A percentile compares a stretch with the other conserved stretches of the same genome.
phyloP scores from a whole-genome alignment of 345 rosid species.

The Clarkia xantiana region DNA sequence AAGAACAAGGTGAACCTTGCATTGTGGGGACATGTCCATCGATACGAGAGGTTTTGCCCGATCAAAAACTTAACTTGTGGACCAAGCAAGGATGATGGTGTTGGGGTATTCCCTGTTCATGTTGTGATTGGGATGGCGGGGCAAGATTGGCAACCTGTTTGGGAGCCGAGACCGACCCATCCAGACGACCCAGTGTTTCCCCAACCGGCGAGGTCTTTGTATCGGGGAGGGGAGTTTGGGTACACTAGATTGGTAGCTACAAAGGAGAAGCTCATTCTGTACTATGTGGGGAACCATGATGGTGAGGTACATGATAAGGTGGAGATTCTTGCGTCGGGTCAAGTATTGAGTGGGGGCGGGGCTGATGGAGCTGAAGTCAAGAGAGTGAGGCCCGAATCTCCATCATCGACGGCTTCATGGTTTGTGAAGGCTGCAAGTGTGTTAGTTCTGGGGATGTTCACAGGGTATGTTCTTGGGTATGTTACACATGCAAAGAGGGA shows the following conservation, averaged over 20 bases:
- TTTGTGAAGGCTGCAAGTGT: constrained; percentile 56
- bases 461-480: constrained; percentile 57
- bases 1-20: constrained; percentile 64
- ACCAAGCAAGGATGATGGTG: no score
- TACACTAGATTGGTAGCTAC: constrained; percentile 75
- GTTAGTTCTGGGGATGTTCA: constrained; percentile 47
- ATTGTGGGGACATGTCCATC: constrained; percentile 89
- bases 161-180: constrained; percentile 78
- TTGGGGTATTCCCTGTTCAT: constrained; percentile 60
- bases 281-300: constrained; percentile 75
- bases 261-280: constrained; percentile 53
- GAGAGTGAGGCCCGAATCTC: constrained; percentile 10
- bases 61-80: constrained; percentile 66
- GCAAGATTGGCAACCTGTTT: constrained; percentile 72
- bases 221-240: constrained; percentile 89
- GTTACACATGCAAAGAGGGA: constrained; percentile 41
- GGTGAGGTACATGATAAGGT: constrained; percentile 78
- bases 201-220: constrained; percentile 63
- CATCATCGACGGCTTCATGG: constrained; percentile 18
- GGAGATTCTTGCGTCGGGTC: constrained; percentile 64
- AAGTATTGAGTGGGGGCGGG: constrained; percentile 37
- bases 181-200: constrained; percentile 56
- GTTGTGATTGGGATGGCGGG: constrained; percentile 96
- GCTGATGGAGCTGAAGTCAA: constrained; percentile 8
- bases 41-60: constrained; percentile 89